These are phyloP conservation scores for Exophiala sideris DNA, from an alignment of 2,329 filamentous ascomycete genomes.

Conservation along the genomic window DNA sequence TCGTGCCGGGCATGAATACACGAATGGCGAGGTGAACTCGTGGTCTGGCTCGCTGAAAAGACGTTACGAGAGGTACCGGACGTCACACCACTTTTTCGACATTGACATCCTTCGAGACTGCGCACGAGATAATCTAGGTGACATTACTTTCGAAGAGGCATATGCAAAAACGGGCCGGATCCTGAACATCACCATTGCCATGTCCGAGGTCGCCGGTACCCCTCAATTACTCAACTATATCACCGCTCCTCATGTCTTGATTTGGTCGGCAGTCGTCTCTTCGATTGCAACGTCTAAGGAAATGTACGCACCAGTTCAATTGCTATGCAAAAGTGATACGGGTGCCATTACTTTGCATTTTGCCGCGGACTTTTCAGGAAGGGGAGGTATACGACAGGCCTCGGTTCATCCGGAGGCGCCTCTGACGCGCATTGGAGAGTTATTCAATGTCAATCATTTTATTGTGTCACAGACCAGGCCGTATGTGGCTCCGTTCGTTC, in stretches of 20 bases:
- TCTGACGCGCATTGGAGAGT: conserved; percentile 82
- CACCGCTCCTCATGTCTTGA: conserved; percentile 88
- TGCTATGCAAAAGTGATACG: conserved; percentile 79
- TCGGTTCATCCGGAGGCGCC: conserved; percentile 93
- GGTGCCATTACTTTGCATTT: conserved; percentile 52
- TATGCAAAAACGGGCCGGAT: conserved; percentile 93
- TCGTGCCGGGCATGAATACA: conserved; percentile 44
- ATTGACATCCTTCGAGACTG: conserved; percentile 76
- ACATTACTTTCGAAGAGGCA: conserved; percentile 91
- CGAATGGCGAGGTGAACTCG: conserved; percentile 28
- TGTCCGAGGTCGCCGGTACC: conserved; percentile 74
- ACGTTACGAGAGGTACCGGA: conserved; percentile 75
- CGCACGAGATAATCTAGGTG: conserved; percentile 75
- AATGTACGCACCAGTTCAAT: conserved; percentile 72
- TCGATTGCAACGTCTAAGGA: conserved; percentile 78
- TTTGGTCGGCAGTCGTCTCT: conserved; percentile 87
- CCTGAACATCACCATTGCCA: conserved; percentile 90
- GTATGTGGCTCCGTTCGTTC: conserved; percentile 82
- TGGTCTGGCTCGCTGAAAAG: conserved; percentile 47
- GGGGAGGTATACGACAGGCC: conserved; percentile 62
- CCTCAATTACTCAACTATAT: conserved; percentile 87
- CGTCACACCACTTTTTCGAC: conserved; percentile 67
- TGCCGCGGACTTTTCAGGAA: conserved; percentile 22
- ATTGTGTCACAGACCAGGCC: conserved; percentile 98
- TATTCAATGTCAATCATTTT: conserved; percentile 98